phyloP scores from a whole-genome alignment of 129 eudicot species.

The Helichrysum umbraculigerum region DNA sequence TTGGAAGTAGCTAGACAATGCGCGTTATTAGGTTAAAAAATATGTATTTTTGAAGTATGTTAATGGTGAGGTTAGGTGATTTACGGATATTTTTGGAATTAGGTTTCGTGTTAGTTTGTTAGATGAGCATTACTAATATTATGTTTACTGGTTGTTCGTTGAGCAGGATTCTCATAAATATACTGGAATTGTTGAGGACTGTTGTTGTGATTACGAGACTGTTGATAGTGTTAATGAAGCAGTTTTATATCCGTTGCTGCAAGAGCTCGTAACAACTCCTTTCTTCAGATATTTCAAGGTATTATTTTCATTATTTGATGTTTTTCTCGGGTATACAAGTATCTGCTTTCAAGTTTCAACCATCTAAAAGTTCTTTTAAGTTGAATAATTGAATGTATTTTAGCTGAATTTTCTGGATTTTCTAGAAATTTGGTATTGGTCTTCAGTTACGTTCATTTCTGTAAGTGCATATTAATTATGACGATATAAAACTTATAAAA shows the following conservation, averaged over 20 bases:
- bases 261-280: slow-evolving; percentile 40
- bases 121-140: slow-evolving; percentile 17
- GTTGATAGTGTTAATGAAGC: slow-evolving; percentile 42
- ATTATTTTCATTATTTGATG: slow-evolving; percentile 6
- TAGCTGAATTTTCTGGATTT: background rate
- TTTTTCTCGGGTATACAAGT: slow-evolving; percentile 3
- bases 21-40: background rate
- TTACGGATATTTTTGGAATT: background rate
- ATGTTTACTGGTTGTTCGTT: slow-evolving; percentile 12
- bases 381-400: background rate
- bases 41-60: background rate
- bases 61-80: slow-evolving; percentile 1
- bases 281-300: slow-evolving; percentile 41
- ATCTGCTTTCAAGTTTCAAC: background rate
- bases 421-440: background rate
- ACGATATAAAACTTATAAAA: background rate
- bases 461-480: background rate
- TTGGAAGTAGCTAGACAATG: background rate
- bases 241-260: slow-evolving; percentile 40
- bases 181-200: slow-evolving; percentile 85
- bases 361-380: background rate
- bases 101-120: slow-evolving; percentile 1
- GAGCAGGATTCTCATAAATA: slow-evolving; percentile 76
- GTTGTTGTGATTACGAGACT: slow-evolving; percentile 79
- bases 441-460: background rate